Conservation (phyloP, 179 eudicot genomes). For the Corrigiola litoralis region DNA sequence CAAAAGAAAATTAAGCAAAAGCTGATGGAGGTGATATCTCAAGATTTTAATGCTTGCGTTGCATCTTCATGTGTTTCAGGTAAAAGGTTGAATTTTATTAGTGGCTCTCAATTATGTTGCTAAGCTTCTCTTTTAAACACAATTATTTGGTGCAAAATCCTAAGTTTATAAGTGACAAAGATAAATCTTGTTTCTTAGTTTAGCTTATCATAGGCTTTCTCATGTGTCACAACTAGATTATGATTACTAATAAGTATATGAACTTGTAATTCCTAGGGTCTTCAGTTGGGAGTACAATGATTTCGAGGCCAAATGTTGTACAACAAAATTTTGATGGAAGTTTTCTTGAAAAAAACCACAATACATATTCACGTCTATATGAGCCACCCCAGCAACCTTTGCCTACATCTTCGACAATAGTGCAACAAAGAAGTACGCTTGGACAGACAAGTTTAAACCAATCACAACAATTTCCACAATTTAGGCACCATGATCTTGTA, state of each 20-base stretch:
- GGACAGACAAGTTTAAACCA: neutral
- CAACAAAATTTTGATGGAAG: slow-evolving; percentile 1
- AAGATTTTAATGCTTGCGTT: too few relatives aligned
- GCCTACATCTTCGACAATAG: neutral
- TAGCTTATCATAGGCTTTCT: neutral
- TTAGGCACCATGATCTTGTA: neutral
- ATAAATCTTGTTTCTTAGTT: neutral
- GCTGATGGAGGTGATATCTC: too few relatives aligned
- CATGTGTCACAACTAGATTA: neutral
- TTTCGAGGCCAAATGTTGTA: neutral
- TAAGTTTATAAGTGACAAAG: neutral
- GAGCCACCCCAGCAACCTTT: neutral
- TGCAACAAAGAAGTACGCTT: slow-evolving; percentile 1
- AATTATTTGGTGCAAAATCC: too few relatives aligned
- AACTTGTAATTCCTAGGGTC: slow-evolving; percentile 3
- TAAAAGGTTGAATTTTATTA: too few relatives aligned
- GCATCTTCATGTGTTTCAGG: too few relatives aligned
- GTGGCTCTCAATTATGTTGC: too few relatives aligned
- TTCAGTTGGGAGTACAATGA: neutral
- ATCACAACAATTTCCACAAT: slow-evolving; percentile 5
- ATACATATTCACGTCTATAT: neutral
- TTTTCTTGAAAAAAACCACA: neutral
- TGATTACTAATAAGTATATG: neutral
- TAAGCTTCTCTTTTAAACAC: too few relatives aligned
- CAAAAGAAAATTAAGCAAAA: too few relatives aligned